A percentile compares a stretch with the other conserved stretches of the same genome.
Evolutionary conservation across 345 rosid species (phyloP).

Genomic region (Luvunga scandens): DNA sequence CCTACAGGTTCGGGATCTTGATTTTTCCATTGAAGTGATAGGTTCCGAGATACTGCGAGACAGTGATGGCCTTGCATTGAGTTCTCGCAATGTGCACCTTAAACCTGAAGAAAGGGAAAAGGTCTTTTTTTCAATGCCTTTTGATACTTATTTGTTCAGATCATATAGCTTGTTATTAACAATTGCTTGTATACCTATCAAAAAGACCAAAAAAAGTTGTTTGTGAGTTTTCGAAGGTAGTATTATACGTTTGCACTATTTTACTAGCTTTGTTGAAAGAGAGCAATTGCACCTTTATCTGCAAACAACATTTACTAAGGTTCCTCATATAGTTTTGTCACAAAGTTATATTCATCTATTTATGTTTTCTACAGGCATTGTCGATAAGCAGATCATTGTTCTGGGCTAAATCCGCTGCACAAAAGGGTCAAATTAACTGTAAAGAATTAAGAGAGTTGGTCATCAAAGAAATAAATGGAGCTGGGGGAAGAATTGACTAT

Average conservation of each 20-base stretch:
- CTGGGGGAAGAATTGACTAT: conserved; percentile 82
- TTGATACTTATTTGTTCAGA: not conserved
- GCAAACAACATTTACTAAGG: not conserved
- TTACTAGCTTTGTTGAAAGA: too few species aligned
- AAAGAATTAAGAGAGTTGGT: conserved; percentile 44
- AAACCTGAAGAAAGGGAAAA: conserved; percentile 61
- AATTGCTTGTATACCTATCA: too few species aligned
- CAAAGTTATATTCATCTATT: not conserved
- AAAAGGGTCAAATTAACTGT: conserved; percentile 44
- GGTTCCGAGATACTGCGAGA: conserved; percentile 75
- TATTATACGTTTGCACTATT: too few species aligned
- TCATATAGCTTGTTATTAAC: not conserved
- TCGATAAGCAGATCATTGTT: conserved; percentile 68
- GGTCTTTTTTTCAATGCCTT: conserved; percentile 29
- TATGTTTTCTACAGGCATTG: conserved; percentile 53
- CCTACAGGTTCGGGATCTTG: conserved; percentile 77
- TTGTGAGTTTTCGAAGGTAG: too few species aligned
- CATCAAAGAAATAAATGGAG: conserved; percentile 42
- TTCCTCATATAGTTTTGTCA: not conserved
- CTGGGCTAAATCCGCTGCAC: conserved; percentile 48
- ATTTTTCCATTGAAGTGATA: conserved; percentile 64
- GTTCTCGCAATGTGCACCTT: conserved; percentile 83
- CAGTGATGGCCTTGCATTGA: conserved; percentile 77
- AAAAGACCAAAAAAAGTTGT: not conserved
- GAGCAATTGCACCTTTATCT: not conserved